These are phyloP conservation scores for Candida mattraensis DNA, from an alignment of 805 yeast species.

Conservation along the genomic window DNA sequence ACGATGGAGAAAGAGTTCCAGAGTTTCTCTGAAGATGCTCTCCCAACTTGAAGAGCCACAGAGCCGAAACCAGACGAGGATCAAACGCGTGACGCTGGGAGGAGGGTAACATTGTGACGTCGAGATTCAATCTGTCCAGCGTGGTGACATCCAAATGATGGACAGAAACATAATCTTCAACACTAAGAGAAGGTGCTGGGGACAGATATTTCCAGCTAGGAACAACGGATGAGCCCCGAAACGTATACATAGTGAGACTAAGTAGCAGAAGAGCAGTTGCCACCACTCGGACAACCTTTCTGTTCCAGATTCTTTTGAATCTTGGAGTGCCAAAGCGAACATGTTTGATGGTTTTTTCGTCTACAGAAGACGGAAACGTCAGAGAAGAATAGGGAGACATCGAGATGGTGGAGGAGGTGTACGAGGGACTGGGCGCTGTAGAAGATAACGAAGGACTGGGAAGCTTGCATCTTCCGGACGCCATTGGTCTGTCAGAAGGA, in stretches of 20 bases:
- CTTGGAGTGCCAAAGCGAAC: conserved; percentile 3
- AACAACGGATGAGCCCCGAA: no score
- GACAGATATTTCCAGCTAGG: conserved; percentile 2
- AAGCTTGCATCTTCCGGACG: conserved; percentile 5
- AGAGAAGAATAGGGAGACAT: conserved; percentile 10
- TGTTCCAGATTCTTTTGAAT: conserved; percentile 6
- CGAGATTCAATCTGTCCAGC: conserved; percentile 5
- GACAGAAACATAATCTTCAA: conserved; percentile 6
- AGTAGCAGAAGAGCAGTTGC: background rate
- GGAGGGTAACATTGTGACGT: conserved; percentile 11
- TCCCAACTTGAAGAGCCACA: conserved; percentile 18
- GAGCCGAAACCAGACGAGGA: conserved; percentile 19
- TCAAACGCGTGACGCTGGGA: conserved; percentile 17
- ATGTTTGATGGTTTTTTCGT: conserved; percentile 9
- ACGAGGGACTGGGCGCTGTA: conserved; percentile 8
- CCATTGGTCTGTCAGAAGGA: no score
- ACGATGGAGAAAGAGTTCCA: conserved; percentile 8
- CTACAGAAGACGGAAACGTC: conserved; percentile 9
- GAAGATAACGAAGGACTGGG: conserved; percentile 10
- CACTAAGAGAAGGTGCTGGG: background rate
- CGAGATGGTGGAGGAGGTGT: conserved; percentile 7
- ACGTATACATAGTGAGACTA: no score
- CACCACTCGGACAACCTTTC: no score
- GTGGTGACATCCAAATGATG: conserved; percentile 6
- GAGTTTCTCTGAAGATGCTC: conserved; percentile 11